phyloP scores from a whole-genome alignment of 176 grass and related monocot genomes.

The Canna indica region DNA sequence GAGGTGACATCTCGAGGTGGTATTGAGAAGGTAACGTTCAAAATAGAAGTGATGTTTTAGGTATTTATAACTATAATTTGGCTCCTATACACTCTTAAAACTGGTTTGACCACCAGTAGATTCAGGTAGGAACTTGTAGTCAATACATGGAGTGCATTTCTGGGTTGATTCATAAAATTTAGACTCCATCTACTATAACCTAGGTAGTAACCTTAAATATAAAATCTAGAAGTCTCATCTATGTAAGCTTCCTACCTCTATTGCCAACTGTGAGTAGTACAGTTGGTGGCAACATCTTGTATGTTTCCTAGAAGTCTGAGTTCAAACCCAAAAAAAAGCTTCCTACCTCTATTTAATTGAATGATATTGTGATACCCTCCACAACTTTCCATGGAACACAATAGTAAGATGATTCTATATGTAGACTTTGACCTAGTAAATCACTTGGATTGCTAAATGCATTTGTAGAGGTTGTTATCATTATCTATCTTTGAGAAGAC shows the following conservation, averaged over 20 bases:
- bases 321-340: no score
- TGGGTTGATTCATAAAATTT: not conserved
- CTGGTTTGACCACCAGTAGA: not conserved
- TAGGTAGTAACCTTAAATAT: not conserved
- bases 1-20: slow-evolving; percentile 90
- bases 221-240: no score
- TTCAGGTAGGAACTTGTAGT: no score
- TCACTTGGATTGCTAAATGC: not conserved
- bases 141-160: not conserved
- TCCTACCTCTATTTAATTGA: not conserved
- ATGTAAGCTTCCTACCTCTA: no score
- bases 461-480: no score
- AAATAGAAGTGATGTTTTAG: not conserved
- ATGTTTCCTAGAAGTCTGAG: no score
- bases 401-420: not conserved
- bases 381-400: not conserved
- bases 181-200: not conserved
- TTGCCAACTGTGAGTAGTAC: no score
- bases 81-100: not conserved
- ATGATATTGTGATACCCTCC: not conserved
- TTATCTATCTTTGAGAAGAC: no score
- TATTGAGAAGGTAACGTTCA: slow-evolving; percentile 60
- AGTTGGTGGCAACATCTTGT: no score
- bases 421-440: no score
- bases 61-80: not conserved